Evolutionary conservation across 345 rosid species (phyloP), one percentile per base, ranked within the genome.

Genomic region (Hevea brasiliensis): DNA sequence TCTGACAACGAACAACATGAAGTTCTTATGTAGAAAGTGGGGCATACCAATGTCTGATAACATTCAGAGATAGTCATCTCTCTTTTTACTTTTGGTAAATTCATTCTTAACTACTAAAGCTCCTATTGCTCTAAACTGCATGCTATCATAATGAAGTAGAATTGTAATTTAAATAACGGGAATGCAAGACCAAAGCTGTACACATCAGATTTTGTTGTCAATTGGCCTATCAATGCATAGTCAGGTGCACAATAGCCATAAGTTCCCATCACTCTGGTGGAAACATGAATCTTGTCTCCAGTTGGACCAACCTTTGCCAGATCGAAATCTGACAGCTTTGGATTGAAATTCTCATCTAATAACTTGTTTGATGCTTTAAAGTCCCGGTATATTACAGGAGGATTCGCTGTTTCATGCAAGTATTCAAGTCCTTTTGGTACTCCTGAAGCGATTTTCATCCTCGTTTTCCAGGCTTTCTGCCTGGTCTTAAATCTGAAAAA

Each of bases 261-360:
- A 20, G 97, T 91, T 65, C 97, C 97, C 97, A 91, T 91, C 64
- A 91, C 97, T 81, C 97, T 83, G n/a, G 97, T 91, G 60, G 97
- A 89, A 26, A 91, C 92, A 77, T 89, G 87, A 62, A 87, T 64
- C 81, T 84, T 81, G 12, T 84, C 91, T 48, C 91, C 94, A 0
- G 88, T 91, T 6, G 94, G 94, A 73, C 94, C 94, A 18, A 91
- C 87, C 77, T 89, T 91, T 41, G 97, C 97, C 72, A 91, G 86
- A 27, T 94, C 97, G 21, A 91, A 91, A 85, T 91, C 97, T 2
- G 97, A 89, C 17, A 91, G 92, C 76, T 86, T 91, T 1, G 97
- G 87, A 57, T 81, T 83, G 85, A 91, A 89, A 32, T 81, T 80
- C 53, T 78, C 70, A 73, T 89, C 90, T 57, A 91, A 75, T n/a